phyloP scores from a whole-genome alignment of 2,329 filamentous ascomycete genomes.

The Fonsecaea pugnacius region DNA sequence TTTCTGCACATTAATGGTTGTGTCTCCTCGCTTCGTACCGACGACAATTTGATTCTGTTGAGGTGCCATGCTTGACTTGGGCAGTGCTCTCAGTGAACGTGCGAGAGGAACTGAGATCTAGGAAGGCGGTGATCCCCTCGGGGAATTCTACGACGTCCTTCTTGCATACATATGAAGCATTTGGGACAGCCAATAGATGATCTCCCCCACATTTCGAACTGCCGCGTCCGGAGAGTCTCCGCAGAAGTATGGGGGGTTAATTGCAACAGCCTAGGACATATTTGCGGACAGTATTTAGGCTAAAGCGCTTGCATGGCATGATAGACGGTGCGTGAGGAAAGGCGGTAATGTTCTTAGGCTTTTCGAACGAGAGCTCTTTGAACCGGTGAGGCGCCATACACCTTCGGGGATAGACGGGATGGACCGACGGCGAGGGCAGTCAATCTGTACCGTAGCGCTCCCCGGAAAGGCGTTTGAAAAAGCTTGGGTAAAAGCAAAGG shows the following conservation, averaged over 20 bases:
- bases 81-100: not conserved
- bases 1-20: slow-evolving; percentile 25
- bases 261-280: slow-evolving; percentile 3
- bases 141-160: not conserved
- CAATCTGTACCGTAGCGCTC: not conserved
- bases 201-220: slow-evolving; percentile 17
- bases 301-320: slow-evolving; percentile 9
- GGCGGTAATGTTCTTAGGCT: slow-evolving; percentile 10
- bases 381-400: not conserved
- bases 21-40: slow-evolving; percentile 23
- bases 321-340: not conserved
- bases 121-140: not conserved
- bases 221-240: slow-evolving; percentile 17
- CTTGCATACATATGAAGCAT: slow-evolving; percentile 6
- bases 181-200: not conserved
- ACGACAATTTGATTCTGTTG: slow-evolving; percentile 21
- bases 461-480: not conserved
- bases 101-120: not conserved
- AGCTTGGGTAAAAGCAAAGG: not conserved
- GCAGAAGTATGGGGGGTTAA: not conserved
- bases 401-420: slow-evolving; percentile 11
- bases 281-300: slow-evolving; percentile 13
- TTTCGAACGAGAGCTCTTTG: not conserved
- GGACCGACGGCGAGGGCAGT: slow-evolving; percentile 1
- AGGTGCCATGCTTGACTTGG: slow-evolving; percentile 14